phyloP scores from a whole-genome alignment of 768 basidiomycete species.

The Flagelloscypha sp. region DNA sequence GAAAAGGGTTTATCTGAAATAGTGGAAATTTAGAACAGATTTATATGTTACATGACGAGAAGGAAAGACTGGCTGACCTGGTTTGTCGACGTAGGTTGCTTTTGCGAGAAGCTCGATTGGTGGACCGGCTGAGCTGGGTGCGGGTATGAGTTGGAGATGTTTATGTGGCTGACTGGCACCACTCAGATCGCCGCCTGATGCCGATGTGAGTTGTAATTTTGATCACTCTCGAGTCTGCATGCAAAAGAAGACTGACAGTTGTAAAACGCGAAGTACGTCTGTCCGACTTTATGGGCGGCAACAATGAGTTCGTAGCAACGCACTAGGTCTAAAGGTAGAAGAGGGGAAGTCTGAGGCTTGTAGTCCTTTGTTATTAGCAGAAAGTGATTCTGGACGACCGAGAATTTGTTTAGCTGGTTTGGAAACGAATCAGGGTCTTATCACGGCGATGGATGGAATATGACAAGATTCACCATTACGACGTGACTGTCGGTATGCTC shows the following conservation, averaged over 20 bases:
- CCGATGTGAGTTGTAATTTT: slow-evolving; percentile 1
- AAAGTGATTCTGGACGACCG: slow-evolving; percentile 79
- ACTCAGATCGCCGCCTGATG: slow-evolving; percentile 60
- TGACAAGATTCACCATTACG: slow-evolving; percentile 50
- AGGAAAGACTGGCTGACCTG: slow-evolving; percentile 31
- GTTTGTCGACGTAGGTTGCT: slow-evolving; percentile 46
- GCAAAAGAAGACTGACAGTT: slow-evolving; percentile 52
- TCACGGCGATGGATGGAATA: background rate
- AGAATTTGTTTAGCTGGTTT: slow-evolving; percentile 75
- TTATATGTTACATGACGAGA: background rate
- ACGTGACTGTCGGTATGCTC: slow-evolving; percentile 52
- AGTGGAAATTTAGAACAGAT: slow-evolving; percentile 5
- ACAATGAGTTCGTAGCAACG: slow-evolving; percentile 67
- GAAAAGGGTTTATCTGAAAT: slow-evolving; percentile 64
- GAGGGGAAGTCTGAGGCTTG: slow-evolving; percentile 69
- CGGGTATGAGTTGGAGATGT: slow-evolving; percentile 80
- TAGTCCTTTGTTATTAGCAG: slow-evolving; percentile 83
- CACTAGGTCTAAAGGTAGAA: slow-evolving; percentile 71
- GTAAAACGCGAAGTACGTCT: slow-evolving; percentile 74
- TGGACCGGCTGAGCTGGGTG: slow-evolving; percentile 50
- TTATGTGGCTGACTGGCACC: slow-evolving; percentile 90
- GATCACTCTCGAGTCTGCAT: background rate
- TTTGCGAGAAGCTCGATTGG: slow-evolving; percentile 71
- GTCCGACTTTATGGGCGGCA: slow-evolving; percentile 55
- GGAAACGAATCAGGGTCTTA: background rate